Conservation (phyloP, 352 stramenopile species). For the Pythium brachiatum region DNA sequence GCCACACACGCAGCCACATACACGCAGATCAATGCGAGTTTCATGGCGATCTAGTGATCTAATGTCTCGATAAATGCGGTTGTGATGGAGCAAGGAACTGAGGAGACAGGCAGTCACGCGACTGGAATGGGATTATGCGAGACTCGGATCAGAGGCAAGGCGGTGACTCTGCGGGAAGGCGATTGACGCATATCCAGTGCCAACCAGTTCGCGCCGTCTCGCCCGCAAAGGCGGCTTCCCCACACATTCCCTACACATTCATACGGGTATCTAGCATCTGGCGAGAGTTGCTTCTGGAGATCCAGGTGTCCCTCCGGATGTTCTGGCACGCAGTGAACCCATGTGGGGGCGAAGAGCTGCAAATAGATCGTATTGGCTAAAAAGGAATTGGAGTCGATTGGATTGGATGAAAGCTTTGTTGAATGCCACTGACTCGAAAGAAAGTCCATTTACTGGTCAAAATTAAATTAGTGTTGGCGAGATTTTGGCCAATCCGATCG, state of each 20-base stretch:
- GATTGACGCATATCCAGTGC: background rate
- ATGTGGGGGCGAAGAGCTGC: slow-evolving; percentile 11
- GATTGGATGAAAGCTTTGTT: slow-evolving; percentile 8
- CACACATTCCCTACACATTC: background rate
- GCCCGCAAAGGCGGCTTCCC: background rate
- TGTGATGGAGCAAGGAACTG: background rate
- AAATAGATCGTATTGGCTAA: slow-evolving; percentile 7
- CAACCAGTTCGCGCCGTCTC: background rate
- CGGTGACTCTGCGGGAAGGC: background rate
- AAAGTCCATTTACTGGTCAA: slow-evolving; percentile 1
- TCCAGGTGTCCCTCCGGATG: slow-evolving; percentile 4
- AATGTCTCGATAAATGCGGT: background rate
- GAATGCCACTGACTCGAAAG: slow-evolving; percentile 14
- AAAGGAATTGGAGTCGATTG: background rate
- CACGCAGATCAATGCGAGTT: slow-evolving; percentile 19
- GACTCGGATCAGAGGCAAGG: background rate
- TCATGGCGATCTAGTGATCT: slow-evolving; percentile 2
- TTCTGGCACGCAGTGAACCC: slow-evolving; percentile 15
- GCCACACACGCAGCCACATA: slow-evolving; percentile 11
- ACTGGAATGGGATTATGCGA: no score
- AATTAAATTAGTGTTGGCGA: background rate
- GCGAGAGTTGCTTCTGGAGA: background rate
- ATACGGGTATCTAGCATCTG: background rate
- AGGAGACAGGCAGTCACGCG: no score
- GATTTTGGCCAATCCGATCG: slow-evolving; percentile 19